Evolutionary conservation across 164 flowering plant species (phyloP).

Genomic region (Nymphaea colorata): DNA sequence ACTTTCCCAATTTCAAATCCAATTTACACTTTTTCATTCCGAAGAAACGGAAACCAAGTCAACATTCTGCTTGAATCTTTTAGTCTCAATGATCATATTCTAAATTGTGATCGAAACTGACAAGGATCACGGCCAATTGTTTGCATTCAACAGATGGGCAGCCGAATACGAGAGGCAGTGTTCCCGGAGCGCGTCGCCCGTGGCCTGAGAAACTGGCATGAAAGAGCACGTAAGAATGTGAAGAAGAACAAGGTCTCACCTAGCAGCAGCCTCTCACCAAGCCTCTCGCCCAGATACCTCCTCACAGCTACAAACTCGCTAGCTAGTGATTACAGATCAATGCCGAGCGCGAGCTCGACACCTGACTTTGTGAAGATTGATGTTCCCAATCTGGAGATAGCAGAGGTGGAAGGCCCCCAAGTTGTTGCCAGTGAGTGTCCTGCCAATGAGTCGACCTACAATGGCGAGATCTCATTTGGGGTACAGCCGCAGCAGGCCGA

Average conservation of each 20-base stretch:
- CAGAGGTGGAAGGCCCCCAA: constrained; percentile 4
- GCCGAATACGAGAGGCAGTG: constrained; percentile 35
- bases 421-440: not conserved
- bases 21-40: not conserved
- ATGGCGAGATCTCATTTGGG: constrained; percentile 35
- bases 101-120: too few species aligned
- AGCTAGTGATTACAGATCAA: constrained; percentile 3
- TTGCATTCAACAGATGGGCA: constrained; percentile 43
- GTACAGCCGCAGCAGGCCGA: not conserved
- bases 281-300: constrained; percentile 4
- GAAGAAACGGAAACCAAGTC: too few species aligned
- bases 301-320: constrained; percentile 8
- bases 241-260: constrained; percentile 9
- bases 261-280: constrained; percentile 9
- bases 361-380: constrained; percentile 7
- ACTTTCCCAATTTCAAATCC: not conserved
- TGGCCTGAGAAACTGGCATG: constrained; percentile 49
- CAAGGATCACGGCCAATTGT: too few species aligned
- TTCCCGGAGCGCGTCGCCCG: constrained; percentile 35
- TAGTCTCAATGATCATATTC: too few species aligned
- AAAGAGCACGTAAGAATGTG: constrained; percentile 17
- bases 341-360: constrained; percentile 1
- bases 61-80: too few species aligned
- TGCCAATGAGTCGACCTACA: constrained; percentile 14
- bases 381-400: constrained; percentile 2